Base-by-base conservation (phyloP, 129 eudicot species). In the Flaveria ramosissima region DNA sequence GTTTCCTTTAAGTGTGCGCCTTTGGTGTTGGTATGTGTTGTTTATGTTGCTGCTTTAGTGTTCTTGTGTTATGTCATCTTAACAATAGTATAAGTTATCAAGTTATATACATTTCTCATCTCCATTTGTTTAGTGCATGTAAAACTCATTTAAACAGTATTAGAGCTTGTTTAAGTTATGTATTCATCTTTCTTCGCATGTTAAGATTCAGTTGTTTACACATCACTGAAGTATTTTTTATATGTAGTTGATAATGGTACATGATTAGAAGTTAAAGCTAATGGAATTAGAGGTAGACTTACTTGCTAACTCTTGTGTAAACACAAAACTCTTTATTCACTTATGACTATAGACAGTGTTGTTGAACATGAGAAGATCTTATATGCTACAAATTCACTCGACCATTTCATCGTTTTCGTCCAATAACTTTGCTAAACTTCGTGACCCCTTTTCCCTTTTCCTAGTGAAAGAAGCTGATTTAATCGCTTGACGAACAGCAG, bases 381-480 rank as follows among this genome's bases (percentile, higher is more conserved):
- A 65, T 27, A 42, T 65, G 32, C 71, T 36, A 63, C 59, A 23
- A 52, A 45, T 70, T 82, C 26, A 78, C 67, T 72, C 83, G 10
- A 53, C 79, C 76, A 23, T 77, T 56, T 77, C 83, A 69, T 70
- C 68, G 45, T 84, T 82, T 72, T 81, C 83, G 52, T 84, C 81
- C 65, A 90, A 81, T 17, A 88, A 84, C 85, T 84, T 88, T n/a
- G 76, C 85, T 45, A 90, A 61, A 78, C 76, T 85, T 42, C 83
- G 82, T 50, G 87, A 83, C 75, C 71, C 83, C 83, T 76, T 88
- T 84, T 62, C 87, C 74, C 89, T 87, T 89, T 87, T 87, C 86
- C 77, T 82, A 77, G 81, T 53, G 47, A 83, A 78, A 70, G 91
- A 82, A 59, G 80, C 76, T 16, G 98, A 76, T 87, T 53, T 85